phyloP scores from a whole-genome alignment of 768 basidiomycete genomes.

The Lactarius vividus region DNA sequence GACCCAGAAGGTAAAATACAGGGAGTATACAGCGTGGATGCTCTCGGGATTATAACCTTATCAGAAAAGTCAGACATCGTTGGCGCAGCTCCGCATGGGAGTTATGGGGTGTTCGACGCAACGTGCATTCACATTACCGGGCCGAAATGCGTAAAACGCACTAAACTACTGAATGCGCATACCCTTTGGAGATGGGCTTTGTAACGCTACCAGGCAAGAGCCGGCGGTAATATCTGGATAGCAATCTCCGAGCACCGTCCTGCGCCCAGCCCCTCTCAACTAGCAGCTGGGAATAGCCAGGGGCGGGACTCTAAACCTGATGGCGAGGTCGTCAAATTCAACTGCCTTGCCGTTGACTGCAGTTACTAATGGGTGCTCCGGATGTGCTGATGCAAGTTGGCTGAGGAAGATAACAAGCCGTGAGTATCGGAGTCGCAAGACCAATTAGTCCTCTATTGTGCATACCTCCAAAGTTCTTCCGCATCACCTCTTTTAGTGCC shows the following conservation, averaged over 20 bases:
- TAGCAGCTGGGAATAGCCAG: conserved; percentile 37
- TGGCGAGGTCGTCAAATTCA: conserved; percentile 59
- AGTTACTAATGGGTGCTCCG: conserved; percentile 64
- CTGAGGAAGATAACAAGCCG: conserved; percentile 32
- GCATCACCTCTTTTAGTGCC: conserved; percentile 57
- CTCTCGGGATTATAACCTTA: background rate
- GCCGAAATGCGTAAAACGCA: conserved; percentile 1
- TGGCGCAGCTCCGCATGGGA: conserved; percentile 11
- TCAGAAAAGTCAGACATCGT: conserved; percentile 1
- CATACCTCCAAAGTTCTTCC: conserved; percentile 69
- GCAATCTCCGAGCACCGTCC: conserved; percentile 7
- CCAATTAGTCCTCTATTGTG: conserved; percentile 24
- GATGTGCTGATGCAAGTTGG: conserved; percentile 48
- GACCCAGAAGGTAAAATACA: conserved; percentile 1
- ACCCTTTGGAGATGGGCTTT: background rate
- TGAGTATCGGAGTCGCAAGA: conserved; percentile 19
- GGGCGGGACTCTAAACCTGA: conserved; percentile 62
- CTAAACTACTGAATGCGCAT: conserved; percentile 2
- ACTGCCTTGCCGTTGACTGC: conserved; percentile 60
- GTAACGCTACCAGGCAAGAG: background rate
- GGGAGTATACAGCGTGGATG: background rate
- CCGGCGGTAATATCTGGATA: conserved; percentile 6
- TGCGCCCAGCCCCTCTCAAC: conserved; percentile 1
- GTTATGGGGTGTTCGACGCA: background rate
- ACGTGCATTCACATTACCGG: conserved; percentile 11